Percentiles rank a stretch among this genome's conserved stretches.
Evolutionary conservation across 129 eudicot species (phyloP).

Genomic region (Flaveria trinervia): DNA sequence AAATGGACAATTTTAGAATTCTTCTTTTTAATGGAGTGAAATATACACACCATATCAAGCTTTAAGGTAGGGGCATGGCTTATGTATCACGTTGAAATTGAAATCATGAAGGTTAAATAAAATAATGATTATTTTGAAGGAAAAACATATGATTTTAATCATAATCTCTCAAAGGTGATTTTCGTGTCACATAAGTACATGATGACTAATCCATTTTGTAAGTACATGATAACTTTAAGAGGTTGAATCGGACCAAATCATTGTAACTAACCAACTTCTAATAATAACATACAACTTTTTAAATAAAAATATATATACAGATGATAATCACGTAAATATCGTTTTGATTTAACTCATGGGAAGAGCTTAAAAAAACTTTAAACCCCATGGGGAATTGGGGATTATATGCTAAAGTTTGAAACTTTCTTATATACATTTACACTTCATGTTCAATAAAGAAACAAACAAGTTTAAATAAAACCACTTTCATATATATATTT

Average conservation of each 20-base stretch:
- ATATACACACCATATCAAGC: not conserved
- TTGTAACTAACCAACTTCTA: not conserved
- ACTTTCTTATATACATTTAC: not conserved
- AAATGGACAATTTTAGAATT: no score
- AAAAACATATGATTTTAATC: conserved; percentile 1
- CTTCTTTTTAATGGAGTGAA: no score
- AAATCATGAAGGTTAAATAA: conserved; percentile 1
- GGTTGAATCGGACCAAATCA: not conserved
- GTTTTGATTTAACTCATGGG: not conserved
- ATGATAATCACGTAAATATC: not conserved
- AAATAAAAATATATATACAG: no score
- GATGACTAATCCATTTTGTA: conserved; percentile 19
- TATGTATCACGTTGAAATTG: not conserved
- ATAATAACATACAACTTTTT: no score
- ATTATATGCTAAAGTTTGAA: not conserved
- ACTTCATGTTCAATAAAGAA: not conserved
- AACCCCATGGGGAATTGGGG: not conserved
- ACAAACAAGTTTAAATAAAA: not conserved
- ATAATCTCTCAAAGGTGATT: not conserved
- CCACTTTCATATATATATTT: not conserved
- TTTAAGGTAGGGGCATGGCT: not conserved
- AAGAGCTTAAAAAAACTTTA: not conserved
- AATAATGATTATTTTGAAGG: not conserved
- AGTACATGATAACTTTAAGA: not conserved
- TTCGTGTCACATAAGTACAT: conserved; percentile 20